Conservation (phyloP, 306 rosid species). For the Clitoria ternatea region DNA sequence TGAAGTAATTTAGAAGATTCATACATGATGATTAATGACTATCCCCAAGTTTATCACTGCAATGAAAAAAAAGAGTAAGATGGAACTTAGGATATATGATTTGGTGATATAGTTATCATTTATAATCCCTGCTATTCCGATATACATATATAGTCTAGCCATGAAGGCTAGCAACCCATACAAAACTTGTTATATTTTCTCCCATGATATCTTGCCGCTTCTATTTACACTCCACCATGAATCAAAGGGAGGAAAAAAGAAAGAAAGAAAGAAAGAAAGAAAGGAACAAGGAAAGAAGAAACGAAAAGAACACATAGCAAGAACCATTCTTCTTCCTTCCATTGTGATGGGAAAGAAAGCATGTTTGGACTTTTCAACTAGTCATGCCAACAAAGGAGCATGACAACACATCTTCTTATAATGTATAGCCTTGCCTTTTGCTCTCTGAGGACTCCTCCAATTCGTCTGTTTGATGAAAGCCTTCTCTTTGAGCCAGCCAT, state of each 20-base stretch:
- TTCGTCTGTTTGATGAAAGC: conserved; percentile 65
- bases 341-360: background rate
- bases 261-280: background rate
- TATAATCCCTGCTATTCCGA: conserved; percentile 35
- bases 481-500: conserved; percentile 67
- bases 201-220: conserved; percentile 14
- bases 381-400: conserved; percentile 97
- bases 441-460: conserved; percentile 73
- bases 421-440: conserved; percentile 82
- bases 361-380: conserved; percentile 20
- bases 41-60: background rate
- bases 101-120: conserved; percentile 4
- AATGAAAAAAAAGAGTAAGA: conserved; percentile 5
- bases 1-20: background rate
- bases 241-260: conserved; percentile 11
- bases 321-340: conserved; percentile 5
- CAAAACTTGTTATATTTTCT: conserved; percentile 33
- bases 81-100: background rate
- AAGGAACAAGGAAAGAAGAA: background rate
- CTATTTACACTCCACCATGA: conserved; percentile 47
- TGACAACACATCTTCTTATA: conserved; percentile 85
- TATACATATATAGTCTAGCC: conserved; percentile 40
- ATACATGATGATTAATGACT: background rate
- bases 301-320: conserved; percentile 2
- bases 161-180: conserved; percentile 23